Evolutionary conservation across 225 moss, liverwort and hornwort genomes (phyloP).

Genomic region (Polytrichum commune): DNA sequence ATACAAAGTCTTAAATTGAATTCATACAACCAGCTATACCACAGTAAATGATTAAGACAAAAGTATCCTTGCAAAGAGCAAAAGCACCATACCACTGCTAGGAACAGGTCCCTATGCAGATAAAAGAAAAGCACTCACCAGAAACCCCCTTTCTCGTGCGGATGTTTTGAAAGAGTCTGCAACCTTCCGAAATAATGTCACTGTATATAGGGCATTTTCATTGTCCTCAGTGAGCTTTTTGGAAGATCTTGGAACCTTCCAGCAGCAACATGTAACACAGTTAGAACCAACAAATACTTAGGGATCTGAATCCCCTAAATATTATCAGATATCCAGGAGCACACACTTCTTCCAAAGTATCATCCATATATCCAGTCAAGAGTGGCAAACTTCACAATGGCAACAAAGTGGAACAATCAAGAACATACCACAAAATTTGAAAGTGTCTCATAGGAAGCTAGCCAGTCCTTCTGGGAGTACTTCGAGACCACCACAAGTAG

Average conservation of each 20-base stretch:
- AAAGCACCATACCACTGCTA: too few relatives aligned
- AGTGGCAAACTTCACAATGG: neutral
- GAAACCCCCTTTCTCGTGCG: conserved; percentile 76
- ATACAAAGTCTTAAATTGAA: conserved; percentile 18
- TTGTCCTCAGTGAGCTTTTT: conserved; percentile 85
- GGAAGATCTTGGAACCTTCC: conserved; percentile 85
- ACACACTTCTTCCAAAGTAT: neutral
- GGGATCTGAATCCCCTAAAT: too few relatives aligned
- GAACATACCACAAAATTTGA: conserved; percentile 79
- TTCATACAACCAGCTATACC: neutral
- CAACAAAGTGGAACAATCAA: conserved; percentile 4
- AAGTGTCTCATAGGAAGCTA: conserved; percentile 73
- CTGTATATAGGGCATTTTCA: conserved; percentile 85
- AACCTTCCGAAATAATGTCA: conserved; percentile 81
- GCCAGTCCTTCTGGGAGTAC: conserved; percentile 96
- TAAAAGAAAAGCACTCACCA: conserved; percentile 43
- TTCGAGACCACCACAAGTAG: conserved; percentile 87
- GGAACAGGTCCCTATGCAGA: neutral
- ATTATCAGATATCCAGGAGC: neutral
- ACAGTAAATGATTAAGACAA: neutral
- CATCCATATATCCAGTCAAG: neutral
- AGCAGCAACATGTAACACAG: conserved; percentile 19
- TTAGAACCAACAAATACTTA: conserved; percentile 12
- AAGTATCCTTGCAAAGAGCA: too few relatives aligned
- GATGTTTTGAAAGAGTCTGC: conserved; percentile 80